phyloP scores from a whole-genome alignment of 2,329 filamentous ascomycete species.

The Epichloe baconii region DNA sequence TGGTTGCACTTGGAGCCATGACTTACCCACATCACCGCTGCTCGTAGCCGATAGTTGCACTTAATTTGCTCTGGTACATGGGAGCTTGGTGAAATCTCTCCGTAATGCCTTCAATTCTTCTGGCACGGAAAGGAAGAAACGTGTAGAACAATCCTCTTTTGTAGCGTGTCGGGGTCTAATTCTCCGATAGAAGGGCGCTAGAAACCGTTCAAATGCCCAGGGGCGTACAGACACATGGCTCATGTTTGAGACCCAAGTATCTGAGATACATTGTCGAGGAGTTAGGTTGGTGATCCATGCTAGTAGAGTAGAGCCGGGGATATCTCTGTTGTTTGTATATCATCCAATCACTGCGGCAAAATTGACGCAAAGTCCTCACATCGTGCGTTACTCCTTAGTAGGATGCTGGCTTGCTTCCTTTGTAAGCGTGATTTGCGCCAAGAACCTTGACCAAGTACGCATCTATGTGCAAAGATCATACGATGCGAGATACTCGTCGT shows the following conservation, averaged over 20 bases:
- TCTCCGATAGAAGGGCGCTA: constrained; percentile 7
- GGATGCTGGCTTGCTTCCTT: not conserved
- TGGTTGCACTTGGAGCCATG: not conserved
- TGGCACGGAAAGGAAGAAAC: not conserved
- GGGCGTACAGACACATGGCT: constrained; percentile 5
- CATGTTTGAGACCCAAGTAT: not conserved
- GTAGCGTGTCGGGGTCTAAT: not conserved
- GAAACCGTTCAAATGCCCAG: constrained; percentile 1
- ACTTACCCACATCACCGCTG: not conserved
- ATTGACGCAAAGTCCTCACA: too few relatives aligned
- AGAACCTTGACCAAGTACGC: not conserved
- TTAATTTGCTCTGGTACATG: not conserved
- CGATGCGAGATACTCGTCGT: too few relatives aligned
- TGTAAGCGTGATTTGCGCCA: too few relatives aligned
- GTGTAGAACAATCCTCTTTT: not conserved
- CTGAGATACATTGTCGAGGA: not conserved
- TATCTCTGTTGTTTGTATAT: too few relatives aligned
- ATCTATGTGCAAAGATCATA: too few relatives aligned
- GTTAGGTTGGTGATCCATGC: not conserved
- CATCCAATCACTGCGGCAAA: too few relatives aligned
- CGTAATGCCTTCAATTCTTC: not conserved
- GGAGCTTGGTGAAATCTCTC: not conserved
- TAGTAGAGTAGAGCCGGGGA: too few relatives aligned
- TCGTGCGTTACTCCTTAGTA: too few relatives aligned
- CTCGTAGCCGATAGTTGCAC: constrained; percentile 1